Evolutionary conservation across 345 rosid genomes (phyloP).

Genomic region (Aegle marmelos): DNA sequence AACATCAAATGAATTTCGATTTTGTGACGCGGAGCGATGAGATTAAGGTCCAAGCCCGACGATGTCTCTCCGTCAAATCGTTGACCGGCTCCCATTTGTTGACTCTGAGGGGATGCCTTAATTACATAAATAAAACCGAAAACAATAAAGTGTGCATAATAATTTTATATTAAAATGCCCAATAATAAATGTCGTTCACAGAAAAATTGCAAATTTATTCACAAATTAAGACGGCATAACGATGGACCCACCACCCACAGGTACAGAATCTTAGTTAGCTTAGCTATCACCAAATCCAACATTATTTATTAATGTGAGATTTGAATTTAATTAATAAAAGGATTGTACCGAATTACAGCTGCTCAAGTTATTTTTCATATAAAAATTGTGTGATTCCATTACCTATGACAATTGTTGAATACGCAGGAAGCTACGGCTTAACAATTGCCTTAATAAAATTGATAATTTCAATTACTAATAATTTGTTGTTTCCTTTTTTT

Average conservation of each 20-base stretch:
- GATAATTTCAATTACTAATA: not conserved
- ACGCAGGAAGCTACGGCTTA: no score
- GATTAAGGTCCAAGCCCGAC: not conserved
- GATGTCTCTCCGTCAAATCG: conserved; percentile 14
- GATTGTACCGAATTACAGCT: no score
- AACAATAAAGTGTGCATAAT: not conserved
- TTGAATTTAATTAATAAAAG: not conserved
- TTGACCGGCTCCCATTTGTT: conserved; percentile 11
- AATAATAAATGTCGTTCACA: no score
- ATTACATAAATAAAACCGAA: not conserved
- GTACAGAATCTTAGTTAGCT: conserved; percentile 20
- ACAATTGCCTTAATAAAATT: not conserved
- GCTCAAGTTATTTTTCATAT: no score
- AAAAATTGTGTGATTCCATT: no score
- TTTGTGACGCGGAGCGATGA: no score
- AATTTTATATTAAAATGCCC: no score
- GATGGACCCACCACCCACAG: not conserved
- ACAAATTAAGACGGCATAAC: not conserved
- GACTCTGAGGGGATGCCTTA: not conserved
- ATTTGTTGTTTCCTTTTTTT: not conserved
- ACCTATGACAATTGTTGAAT: no score
- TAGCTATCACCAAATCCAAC: conserved; percentile 1
- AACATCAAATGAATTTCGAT: no score
- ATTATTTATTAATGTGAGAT: conserved; percentile 1
- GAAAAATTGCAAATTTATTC: not conserved